Evolutionary conservation across 2,329 filamentous ascomycete species (phyloP), one percentile per base, ranked within the genome.

Genomic region (Arthroderma sp.): DNA sequence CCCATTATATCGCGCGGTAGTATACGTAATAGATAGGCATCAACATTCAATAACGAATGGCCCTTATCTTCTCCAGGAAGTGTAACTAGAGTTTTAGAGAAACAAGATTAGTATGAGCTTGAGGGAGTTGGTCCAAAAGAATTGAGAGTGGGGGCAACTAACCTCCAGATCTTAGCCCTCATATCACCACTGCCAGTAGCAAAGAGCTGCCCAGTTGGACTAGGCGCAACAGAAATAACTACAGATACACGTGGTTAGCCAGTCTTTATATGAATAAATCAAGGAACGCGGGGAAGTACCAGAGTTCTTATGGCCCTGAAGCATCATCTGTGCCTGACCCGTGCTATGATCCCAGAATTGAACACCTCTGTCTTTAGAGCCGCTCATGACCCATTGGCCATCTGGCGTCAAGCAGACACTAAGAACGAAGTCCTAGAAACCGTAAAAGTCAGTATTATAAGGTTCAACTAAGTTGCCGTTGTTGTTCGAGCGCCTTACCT

Each of bases 291-390:
- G 22, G 22, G 28, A 29, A 27, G 22, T 63, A 80, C 77, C 77
- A 7, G 86, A 94, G 67, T 96, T 96, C 74, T 96, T 96, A 64
- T 98, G 91, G 28, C 91, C 91, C 65, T 96, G 91, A 50, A 98
- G 76, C 91, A 96, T 96, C 62, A 98, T 82, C 67, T 96, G 89
- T 1, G 89, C 93, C 53, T 85, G 82, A 32, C 89, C 91, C 15
- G 87, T 95, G 56, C 82, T 77, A 15, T 91, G 89, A 60, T 98
- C 89, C 91, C 91, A 98, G 73, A 98, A 96, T 61, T 96, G 91
- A 22, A 98, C 91, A 40, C 91, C 89, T 42, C 91, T 79, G 60
- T 98, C 91, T 71, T 98, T 98, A 50, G 87, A 94, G 38, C 91
- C 91, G 51, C 86, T 94, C 66, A 98, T 82, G 46, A 98, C 89